Percentiles rank a stretch among this genome's conserved stretches.
These are phyloP conservation scores for Neurospora tetrasperma DNA, from an alignment of 495 filamentous ascomycete genomes.

Conservation along the genomic window DNA sequence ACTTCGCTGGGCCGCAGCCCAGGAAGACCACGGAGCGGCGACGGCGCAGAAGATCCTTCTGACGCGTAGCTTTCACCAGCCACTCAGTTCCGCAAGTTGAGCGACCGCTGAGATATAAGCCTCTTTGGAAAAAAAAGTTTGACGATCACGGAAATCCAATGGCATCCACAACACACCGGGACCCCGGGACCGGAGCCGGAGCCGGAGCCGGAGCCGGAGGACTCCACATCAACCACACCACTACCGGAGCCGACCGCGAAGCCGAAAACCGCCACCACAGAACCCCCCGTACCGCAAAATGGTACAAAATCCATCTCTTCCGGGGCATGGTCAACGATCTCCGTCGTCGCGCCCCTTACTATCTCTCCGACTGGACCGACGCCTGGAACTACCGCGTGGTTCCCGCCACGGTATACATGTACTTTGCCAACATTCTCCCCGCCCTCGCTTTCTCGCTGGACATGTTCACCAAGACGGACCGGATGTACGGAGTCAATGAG, in stretches of 20 bases:
- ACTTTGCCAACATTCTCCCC: constrained; percentile 79
- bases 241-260: constrained; percentile 8
- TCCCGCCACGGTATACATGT: constrained; percentile 79
- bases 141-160: not conserved
- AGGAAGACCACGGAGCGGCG: not conserved
- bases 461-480: constrained; percentile 72
- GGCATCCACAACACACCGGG: not conserved
- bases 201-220: constrained; percentile 12
- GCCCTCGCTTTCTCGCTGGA: constrained; percentile 77
- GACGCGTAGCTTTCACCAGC: not conserved
- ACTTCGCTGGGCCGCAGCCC: not conserved
- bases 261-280: not conserved
- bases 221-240: constrained; percentile 8
- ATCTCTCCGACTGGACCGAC: constrained; percentile 69
- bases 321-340: constrained; percentile 69
- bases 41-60: not conserved
- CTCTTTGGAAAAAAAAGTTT: not conserved
- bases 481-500: constrained; percentile 78
- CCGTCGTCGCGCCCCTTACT: constrained; percentile 61
- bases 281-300: constrained; percentile 13
- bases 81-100: not conserved
- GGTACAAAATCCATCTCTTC: constrained; percentile 53
- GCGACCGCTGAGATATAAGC: not conserved
- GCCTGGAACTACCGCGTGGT: constrained; percentile 80
- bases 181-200: not conserved